Conservation (phyloP, 2,329 filamentous ascomycete genomes). For the Phialocephala subalpina region DNA sequence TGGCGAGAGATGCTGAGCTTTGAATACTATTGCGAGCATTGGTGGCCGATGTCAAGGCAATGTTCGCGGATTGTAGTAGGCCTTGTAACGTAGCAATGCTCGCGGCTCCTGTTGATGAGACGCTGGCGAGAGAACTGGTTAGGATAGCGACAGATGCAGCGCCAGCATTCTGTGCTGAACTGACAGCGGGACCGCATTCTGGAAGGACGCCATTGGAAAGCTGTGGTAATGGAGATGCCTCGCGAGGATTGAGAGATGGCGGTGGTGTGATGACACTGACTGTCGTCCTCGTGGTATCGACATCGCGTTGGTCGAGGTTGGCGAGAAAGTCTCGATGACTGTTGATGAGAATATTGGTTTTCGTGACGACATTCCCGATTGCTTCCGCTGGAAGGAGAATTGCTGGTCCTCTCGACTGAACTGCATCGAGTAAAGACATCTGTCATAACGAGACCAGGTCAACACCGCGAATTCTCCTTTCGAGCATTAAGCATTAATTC, state of each 20-base stretch:
- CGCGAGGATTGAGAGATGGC: slow-evolving; percentile 6
- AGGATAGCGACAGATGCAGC: background rate
- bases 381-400: slow-evolving; percentile 20
- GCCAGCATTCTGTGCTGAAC: slow-evolving; percentile 6
- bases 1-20: background rate
- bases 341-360: slow-evolving; percentile 26
- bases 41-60: background rate
- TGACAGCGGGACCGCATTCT: slow-evolving; percentile 10
- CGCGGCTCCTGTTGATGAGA: slow-evolving; percentile 17
- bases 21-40: background rate
- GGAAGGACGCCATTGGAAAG: slow-evolving; percentile 7
- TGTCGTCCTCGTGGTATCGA: background rate
- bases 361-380: slow-evolving; percentile 28
- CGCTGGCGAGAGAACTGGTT: slow-evolving; percentile 12
- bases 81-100: slow-evolving; percentile 18
- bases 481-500: slow-evolving; percentile 4
- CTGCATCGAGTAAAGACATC: slow-evolving; percentile 12
- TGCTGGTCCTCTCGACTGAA: slow-evolving; percentile 23
- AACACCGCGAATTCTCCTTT: background rate
- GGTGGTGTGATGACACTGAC: slow-evolving; percentile 6
- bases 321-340: slow-evolving; percentile 32
- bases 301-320: slow-evolving; percentile 20
- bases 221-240: background rate
- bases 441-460: background rate
- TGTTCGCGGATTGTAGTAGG: slow-evolving; percentile 1